Conservation (phyloP, 176 grass and related monocot genomes). For the Rhynchospora breviuscula region DNA sequence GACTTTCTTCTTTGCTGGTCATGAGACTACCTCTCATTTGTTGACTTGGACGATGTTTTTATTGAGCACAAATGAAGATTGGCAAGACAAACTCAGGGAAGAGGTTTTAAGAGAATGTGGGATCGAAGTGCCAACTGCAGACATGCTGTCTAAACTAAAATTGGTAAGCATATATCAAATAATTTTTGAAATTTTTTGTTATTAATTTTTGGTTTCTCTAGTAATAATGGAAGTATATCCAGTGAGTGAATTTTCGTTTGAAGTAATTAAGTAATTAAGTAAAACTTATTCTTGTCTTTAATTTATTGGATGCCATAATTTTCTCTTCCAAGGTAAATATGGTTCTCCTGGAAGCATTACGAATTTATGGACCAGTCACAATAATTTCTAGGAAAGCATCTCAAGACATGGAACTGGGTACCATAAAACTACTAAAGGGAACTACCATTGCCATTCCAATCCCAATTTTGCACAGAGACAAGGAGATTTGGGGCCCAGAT, state of each 20-base stretch:
- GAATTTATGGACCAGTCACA: not conserved
- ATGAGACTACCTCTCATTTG: constrained; percentile 47
- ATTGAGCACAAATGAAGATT: constrained; percentile 33
- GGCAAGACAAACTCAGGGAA: constrained; percentile 55
- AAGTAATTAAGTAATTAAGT: too few species aligned
- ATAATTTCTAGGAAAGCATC: not conserved
- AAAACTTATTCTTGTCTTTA: too few species aligned
- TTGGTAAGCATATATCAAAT: too few species aligned
- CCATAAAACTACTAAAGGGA: not conserved
- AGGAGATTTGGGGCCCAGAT: constrained; percentile 45
- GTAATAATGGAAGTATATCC: too few species aligned
- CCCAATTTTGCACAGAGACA: constrained; percentile 4
- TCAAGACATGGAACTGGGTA: not conserved
- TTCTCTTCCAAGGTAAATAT: too few species aligned
- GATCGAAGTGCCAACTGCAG: constrained; percentile 13
- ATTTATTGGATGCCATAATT: too few species aligned
- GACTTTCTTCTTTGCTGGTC: constrained; percentile 50
- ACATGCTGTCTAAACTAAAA: constrained; percentile 38
- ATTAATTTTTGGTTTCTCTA: too few species aligned
- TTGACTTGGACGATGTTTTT: constrained; percentile 52
- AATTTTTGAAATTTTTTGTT: too few species aligned
- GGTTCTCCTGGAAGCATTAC: not conserved
- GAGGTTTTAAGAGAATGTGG: constrained; percentile 37
- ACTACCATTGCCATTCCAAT: not conserved
- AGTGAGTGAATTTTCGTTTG: too few species aligned